Evolutionary conservation across 2,329 filamentous ascomycete species (phyloP).

Genomic region (Fusarium hostae): DNA sequence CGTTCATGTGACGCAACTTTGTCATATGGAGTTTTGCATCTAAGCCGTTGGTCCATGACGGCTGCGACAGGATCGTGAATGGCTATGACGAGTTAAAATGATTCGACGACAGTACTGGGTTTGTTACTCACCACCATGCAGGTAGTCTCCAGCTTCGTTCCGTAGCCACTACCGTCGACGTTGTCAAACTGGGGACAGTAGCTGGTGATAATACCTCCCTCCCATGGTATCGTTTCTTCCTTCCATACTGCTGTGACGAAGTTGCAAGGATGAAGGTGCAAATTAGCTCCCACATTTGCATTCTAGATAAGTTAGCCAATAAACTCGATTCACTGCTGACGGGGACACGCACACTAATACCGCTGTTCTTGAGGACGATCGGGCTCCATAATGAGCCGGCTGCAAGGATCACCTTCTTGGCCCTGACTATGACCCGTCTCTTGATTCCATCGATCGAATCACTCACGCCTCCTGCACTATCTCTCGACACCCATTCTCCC

Average conservation of each 20-base stretch:
- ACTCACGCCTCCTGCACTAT: constrained; percentile 67
- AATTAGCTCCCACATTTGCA: constrained; percentile 81
- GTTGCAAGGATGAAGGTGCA: constrained; percentile 82
- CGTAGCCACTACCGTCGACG: constrained; percentile 82
- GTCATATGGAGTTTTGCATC: constrained; percentile 78
- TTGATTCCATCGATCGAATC: constrained; percentile 60
- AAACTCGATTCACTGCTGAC: neutral
- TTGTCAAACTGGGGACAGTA: constrained; percentile 84
- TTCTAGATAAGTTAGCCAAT: constrained; percentile 62
- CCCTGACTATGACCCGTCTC: constrained; percentile 76
- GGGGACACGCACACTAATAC: constrained; percentile 67
- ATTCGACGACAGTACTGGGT: neutral
- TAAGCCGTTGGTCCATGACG: constrained; percentile 75
- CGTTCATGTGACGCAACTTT: constrained; percentile 74
- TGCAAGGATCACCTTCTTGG: constrained; percentile 83
- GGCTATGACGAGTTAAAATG: constrained; percentile 60
- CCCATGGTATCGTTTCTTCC: constrained; percentile 76
- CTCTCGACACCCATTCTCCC: constrained; percentile 80
- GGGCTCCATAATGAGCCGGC: constrained; percentile 82
- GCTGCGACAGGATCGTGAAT: constrained; percentile 67
- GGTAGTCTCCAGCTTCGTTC: constrained; percentile 81
- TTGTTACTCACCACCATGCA: constrained; percentile 70
- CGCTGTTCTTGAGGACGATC: constrained; percentile 79
- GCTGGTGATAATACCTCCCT: constrained; percentile 80
- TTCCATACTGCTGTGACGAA: constrained; percentile 71